phyloP scores from a whole-genome alignment of 768 basidiomycete species.

The Tulasnella sp. region DNA sequence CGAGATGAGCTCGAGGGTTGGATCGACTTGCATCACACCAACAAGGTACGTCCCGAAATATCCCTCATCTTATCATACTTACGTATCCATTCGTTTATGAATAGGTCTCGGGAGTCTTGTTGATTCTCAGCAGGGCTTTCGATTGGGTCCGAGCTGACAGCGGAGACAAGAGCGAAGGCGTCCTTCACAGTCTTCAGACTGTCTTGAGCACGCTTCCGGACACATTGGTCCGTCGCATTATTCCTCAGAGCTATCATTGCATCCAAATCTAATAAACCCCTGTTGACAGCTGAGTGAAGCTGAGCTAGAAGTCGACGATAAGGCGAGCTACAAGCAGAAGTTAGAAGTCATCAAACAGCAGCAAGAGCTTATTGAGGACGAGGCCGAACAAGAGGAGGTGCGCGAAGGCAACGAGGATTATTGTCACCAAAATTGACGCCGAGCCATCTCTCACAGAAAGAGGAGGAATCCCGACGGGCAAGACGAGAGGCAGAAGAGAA shows the following conservation, averaged over 20 bases:
- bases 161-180: constrained; percentile 62
- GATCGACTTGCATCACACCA: constrained; percentile 88
- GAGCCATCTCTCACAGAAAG: constrained; percentile 35
- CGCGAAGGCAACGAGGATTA: constrained; percentile 5
- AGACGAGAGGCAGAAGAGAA: constrained; percentile 69
- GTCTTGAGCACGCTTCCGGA: constrained; percentile 90
- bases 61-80: not conserved
- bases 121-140: constrained; percentile 91
- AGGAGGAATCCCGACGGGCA: constrained; percentile 80
- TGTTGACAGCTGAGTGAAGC: constrained; percentile 78
- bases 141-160: constrained; percentile 68
- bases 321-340: constrained; percentile 94
- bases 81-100: not conserved
- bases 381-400: constrained; percentile 88
- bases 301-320: constrained; percentile 90
- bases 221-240: constrained; percentile 58
- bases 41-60: constrained; percentile 29
- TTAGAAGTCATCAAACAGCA: constrained; percentile 96
- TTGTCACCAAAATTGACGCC: not conserved
- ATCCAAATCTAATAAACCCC: too few relatives aligned
- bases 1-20: constrained; percentile 85
- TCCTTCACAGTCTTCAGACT: constrained; percentile 73
- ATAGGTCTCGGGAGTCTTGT: constrained; percentile 76
- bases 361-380: constrained; percentile 98
- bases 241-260: not conserved